Base-by-base conservation (phyloP, 805 yeast genomes). In the Candida nitratophila region DNA sequence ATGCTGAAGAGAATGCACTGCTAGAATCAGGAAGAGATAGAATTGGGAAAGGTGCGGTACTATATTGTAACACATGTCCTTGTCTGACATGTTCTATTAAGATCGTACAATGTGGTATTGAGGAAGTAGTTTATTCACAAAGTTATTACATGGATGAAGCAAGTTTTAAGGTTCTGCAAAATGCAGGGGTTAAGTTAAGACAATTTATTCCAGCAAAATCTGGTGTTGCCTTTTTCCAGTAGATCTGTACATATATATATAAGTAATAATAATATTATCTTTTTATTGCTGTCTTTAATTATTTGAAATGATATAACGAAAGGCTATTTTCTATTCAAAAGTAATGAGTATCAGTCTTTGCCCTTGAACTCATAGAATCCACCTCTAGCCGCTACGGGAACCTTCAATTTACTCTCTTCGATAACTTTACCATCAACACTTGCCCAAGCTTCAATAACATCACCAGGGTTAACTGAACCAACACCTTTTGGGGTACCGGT, bases 401-500 rank as follows among this genome's bases (percentile, higher is more conserved):
- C 63, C 16, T 72, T 70, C 43, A 84, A 65, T 7, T 54, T 49
- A 44, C 69, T 65, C 32, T 73, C 77, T 29, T 72, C 77, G 24
- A 91, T 59, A 10, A 70, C 70, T 45, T 76, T 57, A 11, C 81
- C 91, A 30, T 75, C 75, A 29, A 72, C 74, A 26, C 61, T 64
- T 49, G 88, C 63, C 50, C 76, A 74, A 7, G 95, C 95, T 39
- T 71, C 70, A 24, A 93, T 69, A 22, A 61, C 57, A 59, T 93
- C 98, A 10, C 97, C 98, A 0, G 95, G 86, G 6, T 62, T 63
- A 30, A 90, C 66, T 22, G 74, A 68, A 9, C 98, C 96, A n/a
- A 93, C 99, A 16, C 99, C 99, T 63, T 89, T 87, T 39, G 99
- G 99, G 1, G 99, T 93, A 16, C 99, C 99, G 1, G 99, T 93